phyloP scores from a whole-genome alignment of 2,329 filamentous ascomycete species.

The Clonostachys rosea region DNA sequence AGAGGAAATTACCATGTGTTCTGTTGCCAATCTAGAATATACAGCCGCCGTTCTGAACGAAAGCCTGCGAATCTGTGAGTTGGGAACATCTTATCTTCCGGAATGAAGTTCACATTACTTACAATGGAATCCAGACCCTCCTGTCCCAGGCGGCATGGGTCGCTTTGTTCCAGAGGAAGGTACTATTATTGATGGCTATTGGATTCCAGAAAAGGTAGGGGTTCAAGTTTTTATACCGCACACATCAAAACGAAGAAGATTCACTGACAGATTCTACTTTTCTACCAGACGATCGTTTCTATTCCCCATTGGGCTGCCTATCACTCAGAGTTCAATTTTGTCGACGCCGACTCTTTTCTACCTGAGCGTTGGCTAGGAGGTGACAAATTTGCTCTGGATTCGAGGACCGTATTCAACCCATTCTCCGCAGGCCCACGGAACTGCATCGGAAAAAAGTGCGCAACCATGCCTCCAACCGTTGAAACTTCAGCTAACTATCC shows the following conservation, averaged over 20 bases:
- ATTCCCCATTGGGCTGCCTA: slow-evolving; percentile 24
- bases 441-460: background rate
- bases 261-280: no score
- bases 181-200: no score
- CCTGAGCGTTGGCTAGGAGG: slow-evolving; percentile 26
- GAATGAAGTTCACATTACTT: no score
- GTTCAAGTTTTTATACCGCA: no score
- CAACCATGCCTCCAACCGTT: background rate
- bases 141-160: no score
- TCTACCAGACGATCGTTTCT: slow-evolving; percentile 18
- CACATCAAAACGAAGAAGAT: no score
- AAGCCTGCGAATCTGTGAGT: slow-evolving; percentile 10
- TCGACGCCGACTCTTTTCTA: slow-evolving; percentile 20
- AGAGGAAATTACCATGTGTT: slow-evolving; percentile 22
- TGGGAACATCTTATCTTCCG: no score
- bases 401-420: no score
- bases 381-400: no score
- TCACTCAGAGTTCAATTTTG: slow-evolving; percentile 22
- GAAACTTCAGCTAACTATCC: background rate
- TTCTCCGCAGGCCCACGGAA: background rate
- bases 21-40: slow-evolving; percentile 24
- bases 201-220: no score
- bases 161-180: no score
- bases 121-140: no score
- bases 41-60: slow-evolving; percentile 31